Conservation (phyloP, 305 asterid species). For the Solanum hybrid region DNA sequence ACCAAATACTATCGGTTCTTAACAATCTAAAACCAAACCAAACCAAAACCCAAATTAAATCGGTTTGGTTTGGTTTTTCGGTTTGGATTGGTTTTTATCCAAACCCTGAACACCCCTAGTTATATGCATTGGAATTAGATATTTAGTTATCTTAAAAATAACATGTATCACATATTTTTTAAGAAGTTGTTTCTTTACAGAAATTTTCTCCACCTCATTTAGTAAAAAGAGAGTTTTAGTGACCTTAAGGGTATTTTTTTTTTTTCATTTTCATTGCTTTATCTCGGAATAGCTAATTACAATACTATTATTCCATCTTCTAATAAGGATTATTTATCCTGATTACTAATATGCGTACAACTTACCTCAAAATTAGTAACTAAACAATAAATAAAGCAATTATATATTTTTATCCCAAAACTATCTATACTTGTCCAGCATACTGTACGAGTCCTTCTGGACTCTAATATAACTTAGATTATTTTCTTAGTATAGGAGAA, state of each 20-base stretch:
- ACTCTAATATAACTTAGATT: neutral
- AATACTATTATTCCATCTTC: neutral
- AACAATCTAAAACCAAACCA: too few relatives aligned
- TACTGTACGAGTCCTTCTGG: neutral
- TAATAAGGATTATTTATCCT: neutral
- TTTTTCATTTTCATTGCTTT: too few relatives aligned
- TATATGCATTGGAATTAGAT: neutral
- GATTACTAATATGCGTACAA: too few relatives aligned
- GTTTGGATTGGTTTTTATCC: too few relatives aligned
- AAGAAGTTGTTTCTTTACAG: neutral
- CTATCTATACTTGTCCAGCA: neutral
- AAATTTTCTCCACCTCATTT: neutral
- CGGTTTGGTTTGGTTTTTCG: too few relatives aligned
- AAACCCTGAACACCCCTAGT: too few relatives aligned
- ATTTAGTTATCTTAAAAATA: neutral
- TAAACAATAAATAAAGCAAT: too few relatives aligned
- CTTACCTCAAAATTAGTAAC: neutral
- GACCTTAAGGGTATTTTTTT: neutral
- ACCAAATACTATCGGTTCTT: too few relatives aligned
- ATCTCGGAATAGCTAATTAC: neutral
- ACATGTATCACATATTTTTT: neutral
- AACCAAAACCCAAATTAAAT: too few relatives aligned
- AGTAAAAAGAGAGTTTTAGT: neutral
- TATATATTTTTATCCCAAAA: too few relatives aligned
- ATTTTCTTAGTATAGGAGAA: neutral